Evolutionary conservation across 176 grass and related monocot genomes (phyloP), one percentile per base, ranked within the genome.

Genomic region (Thinopyrum elongatum): DNA sequence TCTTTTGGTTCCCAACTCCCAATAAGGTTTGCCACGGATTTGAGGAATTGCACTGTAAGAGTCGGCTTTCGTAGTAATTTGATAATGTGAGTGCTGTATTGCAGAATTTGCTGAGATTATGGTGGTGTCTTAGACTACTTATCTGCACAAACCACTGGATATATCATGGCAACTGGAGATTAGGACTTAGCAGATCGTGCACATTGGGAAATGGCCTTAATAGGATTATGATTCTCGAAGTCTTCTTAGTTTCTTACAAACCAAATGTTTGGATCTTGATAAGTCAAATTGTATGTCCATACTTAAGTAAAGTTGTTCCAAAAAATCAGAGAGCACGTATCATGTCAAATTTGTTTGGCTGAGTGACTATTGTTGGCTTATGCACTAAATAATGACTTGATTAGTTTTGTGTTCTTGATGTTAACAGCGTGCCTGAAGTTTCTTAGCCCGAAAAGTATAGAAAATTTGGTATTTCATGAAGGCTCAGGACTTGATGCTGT

Each of bases 341-440:
- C 21, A 29, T 76, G 42, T 38, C 29, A 76, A 76, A 41, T 57
- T 63, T 75, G 10, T 53, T 55, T 74, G 53, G 15, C n/a, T n/a
- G 33, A 25, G 30, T 68, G 72, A 41, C 3, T 80, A 58, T 66
- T 80, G 58, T 10, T 80, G 38, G 21, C 29, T 74, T 51, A 53
- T 74, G 42, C 15, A 66, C 11, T 14, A 49, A 76, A 14, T 14
- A 46, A 81, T 35, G 30, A 4, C 17, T 53, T 69, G 28, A 29
- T 29, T 87, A 60, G 5, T 74, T 75, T 79, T 63, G 47, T 7
- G 0, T 84, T 30, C 62, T 68, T 90, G 57, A 68, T 89, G 85
- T 85, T 85, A 60, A 63, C 92, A 98, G 97, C 79, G 84, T 98
- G 97, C 69, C 84, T 98, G 92, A 90, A 95, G 71, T 80, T 96